These are phyloP conservation scores for Quercus glauca DNA, from an alignment of 306 rosid genomes.

Conservation along the genomic window DNA sequence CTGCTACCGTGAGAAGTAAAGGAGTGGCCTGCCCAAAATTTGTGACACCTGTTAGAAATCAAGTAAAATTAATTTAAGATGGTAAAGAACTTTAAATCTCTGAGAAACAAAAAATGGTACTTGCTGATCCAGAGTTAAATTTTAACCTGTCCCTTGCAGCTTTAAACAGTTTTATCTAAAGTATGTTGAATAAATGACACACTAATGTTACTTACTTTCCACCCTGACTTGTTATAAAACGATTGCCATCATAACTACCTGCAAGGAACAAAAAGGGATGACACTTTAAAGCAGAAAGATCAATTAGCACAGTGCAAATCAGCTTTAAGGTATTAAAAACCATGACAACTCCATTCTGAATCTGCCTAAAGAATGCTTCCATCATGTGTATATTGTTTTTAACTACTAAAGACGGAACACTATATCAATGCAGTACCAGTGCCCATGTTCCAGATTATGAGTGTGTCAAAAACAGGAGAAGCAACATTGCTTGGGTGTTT, in stretches of 20 bases:
- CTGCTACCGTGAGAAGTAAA: conserved; percentile 91
- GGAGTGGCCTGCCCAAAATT: conserved; percentile 99
- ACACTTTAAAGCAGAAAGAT: conserved; percentile 24
- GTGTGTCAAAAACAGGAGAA: background rate
- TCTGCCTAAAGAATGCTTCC: conserved; percentile 9
- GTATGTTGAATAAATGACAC: background rate
- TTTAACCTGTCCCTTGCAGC: background rate
- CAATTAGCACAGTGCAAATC: conserved; percentile 15
- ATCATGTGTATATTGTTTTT: background rate
- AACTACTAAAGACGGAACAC: conserved; percentile 7
- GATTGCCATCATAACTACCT: conserved; percentile 75
- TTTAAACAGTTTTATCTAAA: background rate
- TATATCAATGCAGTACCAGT: conserved; percentile 4
- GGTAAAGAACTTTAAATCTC: conserved; percentile 15
- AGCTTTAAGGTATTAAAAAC: conserved; percentile 14
- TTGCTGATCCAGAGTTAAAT: conserved; percentile 23
- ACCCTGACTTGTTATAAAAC: conserved; percentile 67
- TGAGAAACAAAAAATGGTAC: conserved; percentile 3
- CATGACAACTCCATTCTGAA: conserved; percentile 10
- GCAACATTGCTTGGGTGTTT: background rate
- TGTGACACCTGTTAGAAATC: conserved; percentile 96
- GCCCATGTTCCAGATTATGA: conserved; percentile 10
- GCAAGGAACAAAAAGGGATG: conserved; percentile 34
- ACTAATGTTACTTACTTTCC: conserved; percentile 63
- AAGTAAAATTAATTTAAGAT: conserved; percentile 56